phyloP scores from a whole-genome alignment of 2,329 filamentous ascomycete genomes.

The Aspergillus cejpii region DNA sequence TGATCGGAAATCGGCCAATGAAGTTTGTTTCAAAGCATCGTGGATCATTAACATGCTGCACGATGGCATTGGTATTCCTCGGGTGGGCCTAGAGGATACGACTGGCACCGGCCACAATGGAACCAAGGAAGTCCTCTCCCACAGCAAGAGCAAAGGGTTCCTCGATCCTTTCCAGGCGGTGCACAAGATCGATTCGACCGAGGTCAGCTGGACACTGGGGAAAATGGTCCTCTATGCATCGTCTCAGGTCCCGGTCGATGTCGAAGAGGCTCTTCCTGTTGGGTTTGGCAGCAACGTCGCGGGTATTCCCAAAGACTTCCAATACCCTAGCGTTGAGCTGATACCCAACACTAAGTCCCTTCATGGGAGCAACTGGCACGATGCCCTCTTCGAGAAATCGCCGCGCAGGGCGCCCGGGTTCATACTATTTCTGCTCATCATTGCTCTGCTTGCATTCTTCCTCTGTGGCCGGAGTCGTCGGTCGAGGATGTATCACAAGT shows the following conservation, averaged over 20 bases:
- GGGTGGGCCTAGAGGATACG: slow-evolving; percentile 67
- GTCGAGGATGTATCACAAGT: slow-evolving; percentile 52
- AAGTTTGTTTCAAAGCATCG: slow-evolving; percentile 95
- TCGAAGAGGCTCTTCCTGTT: slow-evolving; percentile 61
- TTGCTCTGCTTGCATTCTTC: slow-evolving; percentile 63
- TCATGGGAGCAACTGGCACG: slow-evolving; percentile 51
- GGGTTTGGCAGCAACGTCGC: slow-evolving; percentile 85
- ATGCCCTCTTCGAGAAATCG: slow-evolving; percentile 58
- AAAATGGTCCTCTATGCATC: slow-evolving; percentile 95
- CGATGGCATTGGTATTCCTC: slow-evolving; percentile 88
- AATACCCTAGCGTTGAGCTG: slow-evolving; percentile 54
- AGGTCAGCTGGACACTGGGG: slow-evolving; percentile 94
- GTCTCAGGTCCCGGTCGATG: slow-evolving; percentile 68
- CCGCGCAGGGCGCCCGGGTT: slow-evolving; percentile 66
- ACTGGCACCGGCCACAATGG: slow-evolving; percentile 55
- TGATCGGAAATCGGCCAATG: slow-evolving; percentile 64
- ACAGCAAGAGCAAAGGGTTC: slow-evolving; percentile 67
- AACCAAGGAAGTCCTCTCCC: slow-evolving; percentile 62
- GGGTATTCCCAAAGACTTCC: slow-evolving; percentile 68
- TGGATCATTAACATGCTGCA: slow-evolving; percentile 97
- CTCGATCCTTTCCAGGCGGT: slow-evolving; percentile 85
- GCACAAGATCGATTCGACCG: slow-evolving; percentile 81
- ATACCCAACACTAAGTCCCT: slow-evolving; percentile 28
- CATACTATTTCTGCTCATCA: slow-evolving; percentile 67
- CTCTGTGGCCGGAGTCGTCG: slow-evolving; percentile 74